These are phyloP conservation scores for Trametes villosa DNA, from an alignment of 768 basidiomycete genomes.

Conservation along the genomic window DNA sequence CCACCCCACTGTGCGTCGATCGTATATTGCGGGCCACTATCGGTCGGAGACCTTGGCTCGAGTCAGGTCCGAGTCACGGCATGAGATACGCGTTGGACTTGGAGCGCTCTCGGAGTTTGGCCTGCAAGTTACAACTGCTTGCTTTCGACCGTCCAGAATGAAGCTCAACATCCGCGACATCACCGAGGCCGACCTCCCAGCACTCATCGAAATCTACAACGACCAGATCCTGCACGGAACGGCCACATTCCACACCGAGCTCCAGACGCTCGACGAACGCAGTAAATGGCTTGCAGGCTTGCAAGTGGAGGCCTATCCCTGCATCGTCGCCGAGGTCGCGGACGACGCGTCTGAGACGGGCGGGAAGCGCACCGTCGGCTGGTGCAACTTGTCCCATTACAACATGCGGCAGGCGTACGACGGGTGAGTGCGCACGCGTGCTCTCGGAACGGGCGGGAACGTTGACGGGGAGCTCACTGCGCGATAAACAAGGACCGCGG, in stretches of 20 bases:
- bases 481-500: slow-evolving; percentile 5
- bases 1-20: too few relatives aligned
- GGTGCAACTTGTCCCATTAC: slow-evolving; percentile 17
- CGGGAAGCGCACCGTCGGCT: slow-evolving; percentile 12
- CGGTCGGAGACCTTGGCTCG: too few relatives aligned
- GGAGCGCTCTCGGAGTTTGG: too few relatives aligned
- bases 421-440: not conserved
- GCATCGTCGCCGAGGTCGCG: slow-evolving; percentile 12
- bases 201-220: slow-evolving; percentile 19
- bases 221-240: slow-evolving; percentile 18
- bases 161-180: slow-evolving; percentile 1
- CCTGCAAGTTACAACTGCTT: too few relatives aligned
- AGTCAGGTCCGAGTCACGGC: too few relatives aligned
- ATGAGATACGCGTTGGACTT: too few relatives aligned
- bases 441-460: too few relatives aligned
- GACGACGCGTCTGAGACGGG: not conserved
- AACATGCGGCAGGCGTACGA: slow-evolving; percentile 13
- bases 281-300: not conserved
- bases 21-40: too few relatives aligned
- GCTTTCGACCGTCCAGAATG: too few relatives aligned
- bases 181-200: not conserved
- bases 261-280: slow-evolving; percentile 6
- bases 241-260: slow-evolving; percentile 18
- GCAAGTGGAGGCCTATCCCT: slow-evolving; percentile 12
- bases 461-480: not conserved